Percentiles rank a stretch among this genome's conserved stretches.
phyloP scores from a whole-genome alignment of 495 filamentous ascomycete species.

The Polyplosphaeria fusca region DNA sequence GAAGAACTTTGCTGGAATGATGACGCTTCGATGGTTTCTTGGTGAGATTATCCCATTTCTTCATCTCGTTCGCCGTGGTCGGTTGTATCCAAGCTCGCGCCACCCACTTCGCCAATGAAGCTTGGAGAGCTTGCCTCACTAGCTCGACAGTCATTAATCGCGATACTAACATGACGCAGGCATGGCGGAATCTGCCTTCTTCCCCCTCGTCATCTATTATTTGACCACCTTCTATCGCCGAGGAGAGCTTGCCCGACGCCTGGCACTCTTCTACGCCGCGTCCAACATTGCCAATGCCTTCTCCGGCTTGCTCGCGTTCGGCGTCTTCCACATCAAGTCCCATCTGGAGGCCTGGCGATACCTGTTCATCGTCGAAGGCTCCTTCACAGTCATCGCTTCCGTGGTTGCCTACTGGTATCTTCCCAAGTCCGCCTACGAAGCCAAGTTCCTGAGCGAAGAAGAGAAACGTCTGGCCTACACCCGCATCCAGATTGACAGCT shows the following conservation, averaged over 20 bases:
- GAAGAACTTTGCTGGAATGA: slow-evolving; percentile 63
- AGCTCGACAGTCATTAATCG: neutral
- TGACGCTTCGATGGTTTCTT: slow-evolving; percentile 46
- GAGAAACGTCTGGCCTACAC: slow-evolving; percentile 70
- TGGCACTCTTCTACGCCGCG: slow-evolving; percentile 77
- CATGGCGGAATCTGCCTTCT: slow-evolving; percentile 72
- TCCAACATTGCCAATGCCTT: slow-evolving; percentile 73
- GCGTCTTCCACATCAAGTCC: slow-evolving; percentile 68
- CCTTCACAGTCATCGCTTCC: slow-evolving; percentile 57
- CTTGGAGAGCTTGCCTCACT: slow-evolving; percentile 9
- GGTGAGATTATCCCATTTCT: slow-evolving; percentile 15
- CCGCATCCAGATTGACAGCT: slow-evolving; percentile 72
- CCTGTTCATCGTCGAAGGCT: slow-evolving; percentile 74
- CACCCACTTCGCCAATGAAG: slow-evolving; percentile 3
- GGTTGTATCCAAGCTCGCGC: slow-evolving; percentile 2
- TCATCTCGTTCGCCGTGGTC: too few species aligned
- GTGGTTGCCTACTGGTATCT: slow-evolving; percentile 70
- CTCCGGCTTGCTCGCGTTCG: slow-evolving; percentile 69
- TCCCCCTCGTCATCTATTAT: slow-evolving; percentile 57
- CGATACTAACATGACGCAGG: slow-evolving; percentile 39
- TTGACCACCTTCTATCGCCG: slow-evolving; percentile 64
- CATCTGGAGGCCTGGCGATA: slow-evolving; percentile 63
- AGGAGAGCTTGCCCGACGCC: slow-evolving; percentile 69
- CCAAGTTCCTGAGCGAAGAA: slow-evolving; percentile 59
- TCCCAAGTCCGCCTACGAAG: slow-evolving; percentile 59